Percentiles rank a stretch among this genome's conserved stretches.
Evolutionary conservation across 1,139 yeast species (phyloP).

Genomic region (Suhomyces maxii): DNA sequence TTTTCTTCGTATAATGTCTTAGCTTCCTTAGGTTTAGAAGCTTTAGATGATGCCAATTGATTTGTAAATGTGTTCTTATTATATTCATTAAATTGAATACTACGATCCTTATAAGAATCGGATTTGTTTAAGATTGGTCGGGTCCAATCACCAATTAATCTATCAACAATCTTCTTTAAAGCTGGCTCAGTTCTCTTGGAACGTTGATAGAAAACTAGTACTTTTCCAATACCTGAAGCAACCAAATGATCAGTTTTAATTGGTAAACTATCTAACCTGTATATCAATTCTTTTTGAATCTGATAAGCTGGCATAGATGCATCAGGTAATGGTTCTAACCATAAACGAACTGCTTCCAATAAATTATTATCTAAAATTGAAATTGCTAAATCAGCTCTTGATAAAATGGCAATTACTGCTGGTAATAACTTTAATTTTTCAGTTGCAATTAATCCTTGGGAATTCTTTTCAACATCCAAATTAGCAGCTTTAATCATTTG

Average conservation of each 20-base stretch:
- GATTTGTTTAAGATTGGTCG: conserved; percentile 96
- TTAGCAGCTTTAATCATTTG: conserved; percentile 94
- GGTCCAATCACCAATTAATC: conserved; percentile 95
- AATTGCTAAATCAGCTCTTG: conserved; percentile 85
- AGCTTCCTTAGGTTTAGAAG: conserved; percentile 35
- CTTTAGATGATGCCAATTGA: conserved; percentile 42
- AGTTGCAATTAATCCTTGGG: conserved; percentile 76
- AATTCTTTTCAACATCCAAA: conserved; percentile 81
- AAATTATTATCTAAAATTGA: conserved; percentile 92
- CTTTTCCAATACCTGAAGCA: conserved; percentile 93
- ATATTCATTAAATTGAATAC: conserved; percentile 69
- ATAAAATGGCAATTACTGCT: conserved; percentile 71
- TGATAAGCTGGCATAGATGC: conserved; percentile 96
- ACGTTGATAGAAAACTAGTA: conserved; percentile 89
- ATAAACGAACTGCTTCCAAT: conserved; percentile 88
- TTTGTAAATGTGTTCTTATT: conserved; percentile 58
- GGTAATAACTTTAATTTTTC: conserved; percentile 81
- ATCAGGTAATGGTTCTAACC: conserved; percentile 98
- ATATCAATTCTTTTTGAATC: conserved; percentile 84
- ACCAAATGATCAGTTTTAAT: conserved; percentile 93
- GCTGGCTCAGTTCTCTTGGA: conserved; percentile 85
- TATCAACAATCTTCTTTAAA: conserved; percentile 85
- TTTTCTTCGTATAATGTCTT: conserved; percentile 79
- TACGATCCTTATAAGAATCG: conserved; percentile 89
- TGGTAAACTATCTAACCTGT: conserved; percentile 74